These are phyloP conservation scores for Naganishia antarctica DNA, from an alignment of 768 basidiomycete genomes.

Conservation along the genomic window DNA sequence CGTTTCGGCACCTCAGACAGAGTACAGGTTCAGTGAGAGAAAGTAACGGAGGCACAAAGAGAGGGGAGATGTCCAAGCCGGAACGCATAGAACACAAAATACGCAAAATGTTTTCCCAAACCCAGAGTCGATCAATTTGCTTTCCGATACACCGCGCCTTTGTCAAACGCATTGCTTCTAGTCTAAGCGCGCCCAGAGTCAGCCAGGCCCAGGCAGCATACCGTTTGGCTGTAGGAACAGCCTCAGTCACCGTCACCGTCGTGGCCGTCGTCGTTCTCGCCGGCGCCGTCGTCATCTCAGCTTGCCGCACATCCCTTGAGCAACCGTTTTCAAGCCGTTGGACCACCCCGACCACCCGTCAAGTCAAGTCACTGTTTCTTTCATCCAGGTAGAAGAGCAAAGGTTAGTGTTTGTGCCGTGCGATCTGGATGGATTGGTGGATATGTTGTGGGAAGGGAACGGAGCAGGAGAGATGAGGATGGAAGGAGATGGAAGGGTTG, in stretches of 20 bases:
- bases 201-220: not conserved
- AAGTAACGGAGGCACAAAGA: too few species aligned
- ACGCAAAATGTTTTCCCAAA: not conserved
- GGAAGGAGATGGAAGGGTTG: not conserved
- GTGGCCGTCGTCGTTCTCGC: not conserved
- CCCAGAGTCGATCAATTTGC: not conserved
- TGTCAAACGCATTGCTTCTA: not conserved
- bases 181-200: not conserved
- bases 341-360: not conserved
- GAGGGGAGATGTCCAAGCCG: too few species aligned
- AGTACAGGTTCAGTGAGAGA: too few species aligned
- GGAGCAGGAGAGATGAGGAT: not conserved
- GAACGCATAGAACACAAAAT: not conserved
- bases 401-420: slow-evolving; percentile 4
- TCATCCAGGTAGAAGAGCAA: slow-evolving; percentile 19
- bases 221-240: not conserved
- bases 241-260: slow-evolving; percentile 9
- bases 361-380: slow-evolving; percentile 9
- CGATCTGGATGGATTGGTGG: too few species aligned
- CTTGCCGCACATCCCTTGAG: not conserved
- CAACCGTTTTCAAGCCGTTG: too few species aligned
- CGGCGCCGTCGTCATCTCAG: slow-evolving; percentile 18
- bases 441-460: not conserved
- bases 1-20: too few species aligned
- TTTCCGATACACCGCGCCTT: not conserved